These are phyloP conservation scores for Populus simonii DNA, from an alignment of 345 rosid genomes.

Conservation along the genomic window DNA sequence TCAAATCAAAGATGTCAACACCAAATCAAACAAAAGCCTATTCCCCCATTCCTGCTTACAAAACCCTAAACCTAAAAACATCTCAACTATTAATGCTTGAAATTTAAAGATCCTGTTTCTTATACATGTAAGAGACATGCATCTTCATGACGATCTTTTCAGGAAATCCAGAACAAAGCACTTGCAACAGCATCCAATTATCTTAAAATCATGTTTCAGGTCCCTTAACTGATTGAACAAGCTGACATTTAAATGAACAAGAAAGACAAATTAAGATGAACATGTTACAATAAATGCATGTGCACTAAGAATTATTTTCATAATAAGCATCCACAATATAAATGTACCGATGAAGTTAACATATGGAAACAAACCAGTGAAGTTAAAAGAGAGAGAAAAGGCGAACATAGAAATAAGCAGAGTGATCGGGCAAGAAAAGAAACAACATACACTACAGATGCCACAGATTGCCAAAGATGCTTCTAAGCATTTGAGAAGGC, in stretches of 20 bases:
- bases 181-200: not conserved
- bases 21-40: not conserved
- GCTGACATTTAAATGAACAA: not conserved
- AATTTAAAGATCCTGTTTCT: not conserved
- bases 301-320: not conserved
- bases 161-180: not conserved
- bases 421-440: not conserved
- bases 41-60: too few relatives aligned
- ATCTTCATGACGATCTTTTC: not conserved
- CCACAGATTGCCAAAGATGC: slow-evolving; percentile 85
- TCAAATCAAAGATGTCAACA: not conserved
- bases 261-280: not conserved
- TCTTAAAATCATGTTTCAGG: not conserved
- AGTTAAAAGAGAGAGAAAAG: not conserved
- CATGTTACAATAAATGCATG: not conserved
- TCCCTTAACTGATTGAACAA: not conserved
- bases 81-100: not conserved
- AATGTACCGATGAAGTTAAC: not conserved
- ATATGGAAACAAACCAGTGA: not conserved
- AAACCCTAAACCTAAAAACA: not conserved
- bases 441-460: slow-evolving; percentile 76
- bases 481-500: slow-evolving; percentile 54
- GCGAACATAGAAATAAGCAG: not conserved
- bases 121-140: not conserved
- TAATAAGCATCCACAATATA: not conserved